These are phyloP conservation scores for Tylopilus vinaceipallidus DNA, from an alignment of 768 basidiomycete genomes.

Conservation along the genomic window DNA sequence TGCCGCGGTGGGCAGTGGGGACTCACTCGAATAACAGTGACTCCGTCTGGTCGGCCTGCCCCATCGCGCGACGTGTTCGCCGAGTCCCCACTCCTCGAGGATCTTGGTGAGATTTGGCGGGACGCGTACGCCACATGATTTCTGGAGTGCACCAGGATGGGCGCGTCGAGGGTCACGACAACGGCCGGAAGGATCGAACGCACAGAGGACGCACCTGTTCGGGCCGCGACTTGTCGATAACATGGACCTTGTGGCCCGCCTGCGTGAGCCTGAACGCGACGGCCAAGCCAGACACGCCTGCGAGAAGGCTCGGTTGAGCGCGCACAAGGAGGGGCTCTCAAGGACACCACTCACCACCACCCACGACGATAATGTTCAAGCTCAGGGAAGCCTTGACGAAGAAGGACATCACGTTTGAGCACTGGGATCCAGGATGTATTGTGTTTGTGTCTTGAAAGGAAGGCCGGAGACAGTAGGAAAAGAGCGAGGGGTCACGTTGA, in stretches of 20 bases:
- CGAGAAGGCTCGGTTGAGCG: background rate
- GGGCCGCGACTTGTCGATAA: slow-evolving; percentile 50
- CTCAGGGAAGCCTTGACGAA: slow-evolving; percentile 11
- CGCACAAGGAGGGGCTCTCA: background rate
- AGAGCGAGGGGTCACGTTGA: background rate
- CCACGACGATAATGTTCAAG: slow-evolving; percentile 14
- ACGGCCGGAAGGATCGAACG: too few species aligned
- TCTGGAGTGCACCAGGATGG: slow-evolving; percentile 18
- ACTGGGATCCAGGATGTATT: background rate
- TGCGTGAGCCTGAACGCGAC: slow-evolving; percentile 51
- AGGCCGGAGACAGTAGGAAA: background rate
- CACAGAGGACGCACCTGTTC: slow-evolving; percentile 33
- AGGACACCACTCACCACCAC: slow-evolving; percentile 22
- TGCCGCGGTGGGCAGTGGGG: too few species aligned
- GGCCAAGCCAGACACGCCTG: slow-evolving; percentile 50
- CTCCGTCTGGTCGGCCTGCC: slow-evolving; percentile 18
- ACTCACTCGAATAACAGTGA: slow-evolving; percentile 18
- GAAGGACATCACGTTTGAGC: slow-evolving; percentile 2
- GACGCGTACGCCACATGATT: slow-evolving; percentile 39
- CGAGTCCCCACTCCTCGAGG: slow-evolving; percentile 51
- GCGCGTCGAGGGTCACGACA: background rate
- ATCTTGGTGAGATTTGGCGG: slow-evolving; percentile 58
- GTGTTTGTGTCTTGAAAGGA: background rate
- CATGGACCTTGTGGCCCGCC: slow-evolving; percentile 51
- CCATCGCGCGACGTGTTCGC: slow-evolving; percentile 37